Percentiles rank a stretch among this genome's conserved stretches.
Conservation (phyloP, 805 yeast genomes). For the Candida sonorensis region DNA sequence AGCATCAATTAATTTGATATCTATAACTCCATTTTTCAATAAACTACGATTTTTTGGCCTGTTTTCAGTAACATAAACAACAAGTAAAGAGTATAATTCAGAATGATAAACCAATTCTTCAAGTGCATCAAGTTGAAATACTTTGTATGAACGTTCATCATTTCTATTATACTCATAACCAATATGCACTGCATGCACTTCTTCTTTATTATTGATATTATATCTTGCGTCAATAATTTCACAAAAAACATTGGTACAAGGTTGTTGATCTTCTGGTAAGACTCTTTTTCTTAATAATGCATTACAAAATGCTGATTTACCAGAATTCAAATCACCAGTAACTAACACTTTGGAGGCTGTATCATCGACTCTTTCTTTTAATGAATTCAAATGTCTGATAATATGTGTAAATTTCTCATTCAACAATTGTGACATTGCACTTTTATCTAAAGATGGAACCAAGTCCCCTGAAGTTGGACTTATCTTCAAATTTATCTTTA, state of each 20-base stretch:
- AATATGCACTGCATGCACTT: conserved; percentile 83
- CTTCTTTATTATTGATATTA: conserved; percentile 63
- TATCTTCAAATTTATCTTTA: conserved; percentile 57
- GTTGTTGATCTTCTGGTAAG: conserved; percentile 95
- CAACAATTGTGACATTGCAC: conserved; percentile 61
- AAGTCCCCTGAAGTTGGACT: conserved; percentile 38
- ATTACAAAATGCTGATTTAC: conserved; percentile 93
- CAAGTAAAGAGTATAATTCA: conserved; percentile 64
- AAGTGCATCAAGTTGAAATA: conserved; percentile 46
- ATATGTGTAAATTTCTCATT: conserved; percentile 63
- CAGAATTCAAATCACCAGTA: conserved; percentile 96
- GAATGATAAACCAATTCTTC: conserved; percentile 66
- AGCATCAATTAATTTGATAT: conserved; percentile 89
- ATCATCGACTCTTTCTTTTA: conserved; percentile 82
- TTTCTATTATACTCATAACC: conserved; percentile 42
- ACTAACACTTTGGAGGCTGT: conserved; percentile 90
- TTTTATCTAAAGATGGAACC: conserved; percentile 54
- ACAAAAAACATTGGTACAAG: conserved; percentile 93
- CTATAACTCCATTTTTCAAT: conserved; percentile 83
- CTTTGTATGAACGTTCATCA: conserved; percentile 62
- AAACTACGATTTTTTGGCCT: conserved; percentile 64
- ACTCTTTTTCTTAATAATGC: conserved; percentile 71
- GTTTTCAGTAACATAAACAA: conserved; percentile 75
- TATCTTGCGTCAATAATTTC: conserved; percentile 83
- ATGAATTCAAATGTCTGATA: conserved; percentile 57